Percentiles rank a stretch among this genome's conserved stretches.
These are phyloP conservation scores for Globisporangium rhizosaccharum DNA, from an alignment of 352 stramenopile species.

Conservation along the genomic window DNA sequence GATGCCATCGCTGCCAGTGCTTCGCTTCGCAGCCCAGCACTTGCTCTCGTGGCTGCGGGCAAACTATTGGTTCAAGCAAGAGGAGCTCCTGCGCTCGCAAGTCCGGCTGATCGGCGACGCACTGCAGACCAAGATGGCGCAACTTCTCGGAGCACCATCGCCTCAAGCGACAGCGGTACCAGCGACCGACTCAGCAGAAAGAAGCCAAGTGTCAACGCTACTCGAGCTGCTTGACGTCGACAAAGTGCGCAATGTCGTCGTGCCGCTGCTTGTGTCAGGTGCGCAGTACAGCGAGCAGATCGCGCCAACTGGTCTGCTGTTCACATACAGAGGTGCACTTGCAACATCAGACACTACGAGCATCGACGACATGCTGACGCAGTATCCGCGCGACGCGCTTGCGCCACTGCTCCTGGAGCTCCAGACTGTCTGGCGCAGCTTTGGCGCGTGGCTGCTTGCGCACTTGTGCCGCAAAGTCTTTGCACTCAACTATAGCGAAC, in stretches of 20 bases:
- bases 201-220: neutral
- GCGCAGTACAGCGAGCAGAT: constrained; percentile 47
- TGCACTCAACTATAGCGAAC: constrained; percentile 2
- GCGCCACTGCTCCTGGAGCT: constrained; percentile 40
- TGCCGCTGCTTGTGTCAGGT: constrained; percentile 59
- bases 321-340: constrained; percentile 12
- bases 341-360: neutral
- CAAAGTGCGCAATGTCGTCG: constrained; percentile 46
- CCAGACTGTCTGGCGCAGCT: constrained; percentile 39
- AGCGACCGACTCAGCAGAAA: neutral
- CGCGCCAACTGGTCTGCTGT: constrained; percentile 37
- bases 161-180: neutral
- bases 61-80: constrained; percentile 87
- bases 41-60: constrained; percentile 83
- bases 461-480: constrained; percentile 49
- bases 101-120: constrained; percentile 40
- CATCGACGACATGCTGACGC: constrained; percentile 7
- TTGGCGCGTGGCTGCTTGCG: constrained; percentile 50
- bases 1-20: constrained; percentile 84
- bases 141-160: constrained; percentile 10
- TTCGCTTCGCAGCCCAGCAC: constrained; percentile 83
- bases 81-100: constrained; percentile 35
- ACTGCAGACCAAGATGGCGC: constrained; percentile 23
- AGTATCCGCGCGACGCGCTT: constrained; percentile 32
- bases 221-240: constrained; percentile 34